These are phyloP conservation scores for Penicillium sp. DNA, from an alignment of 2,329 filamentous ascomycete species.

Conservation along the genomic window DNA sequence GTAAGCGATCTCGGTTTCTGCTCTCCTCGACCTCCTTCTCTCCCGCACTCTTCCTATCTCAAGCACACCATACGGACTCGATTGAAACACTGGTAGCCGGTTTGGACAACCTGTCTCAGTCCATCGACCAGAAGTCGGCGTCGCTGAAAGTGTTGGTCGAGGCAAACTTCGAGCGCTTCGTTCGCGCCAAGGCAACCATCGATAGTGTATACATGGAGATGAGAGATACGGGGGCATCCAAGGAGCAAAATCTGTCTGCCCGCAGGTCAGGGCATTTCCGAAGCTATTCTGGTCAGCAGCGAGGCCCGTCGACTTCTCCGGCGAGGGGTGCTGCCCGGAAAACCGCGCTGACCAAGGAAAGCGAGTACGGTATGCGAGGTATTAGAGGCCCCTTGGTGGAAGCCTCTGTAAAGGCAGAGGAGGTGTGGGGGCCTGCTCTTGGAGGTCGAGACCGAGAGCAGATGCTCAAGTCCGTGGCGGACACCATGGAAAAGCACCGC, in stretches of 20 bases:
- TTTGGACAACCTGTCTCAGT: conserved; percentile 77
- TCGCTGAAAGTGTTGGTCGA: conserved; percentile 95
- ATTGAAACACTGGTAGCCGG: conserved; percentile 76
- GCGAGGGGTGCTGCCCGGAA: conserved; percentile 63
- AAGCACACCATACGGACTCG: conserved; percentile 81
- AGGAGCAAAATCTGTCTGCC: conserved; percentile 48
- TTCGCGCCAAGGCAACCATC: conserved; percentile 93
- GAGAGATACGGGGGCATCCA: conserved; percentile 63
- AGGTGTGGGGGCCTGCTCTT: conserved; percentile 93
- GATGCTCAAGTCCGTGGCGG: conserved; percentile 71
- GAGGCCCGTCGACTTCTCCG: conserved; percentile 37
- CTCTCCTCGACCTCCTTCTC: conserved; percentile 95
- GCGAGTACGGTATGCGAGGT: conserved; percentile 79
- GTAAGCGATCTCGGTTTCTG: conserved; percentile 83
- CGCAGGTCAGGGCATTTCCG: conserved; percentile 60
- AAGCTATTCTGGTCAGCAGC: conserved; percentile 47
- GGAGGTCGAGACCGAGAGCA: conserved; percentile 89
- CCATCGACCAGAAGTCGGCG: conserved; percentile 96
- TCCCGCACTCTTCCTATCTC: conserved; percentile 82
- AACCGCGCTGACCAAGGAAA: conserved; percentile 88
- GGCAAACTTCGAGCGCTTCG: conserved; percentile 97
- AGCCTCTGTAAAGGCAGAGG: conserved; percentile 88
- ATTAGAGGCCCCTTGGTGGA: conserved; percentile 87
- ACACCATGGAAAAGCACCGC: conserved; percentile 71
- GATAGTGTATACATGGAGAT: conserved; percentile 99